Evolutionary conservation across 371 early-diverging fungal species (phyloP).

Genomic region (Capillidium rhysosporum): DNA sequence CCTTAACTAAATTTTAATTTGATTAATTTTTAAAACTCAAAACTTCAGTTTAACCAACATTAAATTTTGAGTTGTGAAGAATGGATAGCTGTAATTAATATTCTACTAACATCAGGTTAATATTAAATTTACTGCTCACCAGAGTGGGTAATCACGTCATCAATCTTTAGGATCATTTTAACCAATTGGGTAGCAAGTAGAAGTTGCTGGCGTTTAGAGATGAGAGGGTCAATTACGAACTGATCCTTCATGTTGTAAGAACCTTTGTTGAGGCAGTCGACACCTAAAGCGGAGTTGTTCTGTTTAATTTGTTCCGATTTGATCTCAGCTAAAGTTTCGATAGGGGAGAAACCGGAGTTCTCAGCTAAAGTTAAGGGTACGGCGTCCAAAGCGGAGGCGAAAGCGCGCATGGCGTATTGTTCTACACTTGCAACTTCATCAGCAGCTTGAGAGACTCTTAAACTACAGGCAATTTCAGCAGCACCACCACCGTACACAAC

Average conservation of each 20-base stretch:
- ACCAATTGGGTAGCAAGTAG: conserved; percentile 97
- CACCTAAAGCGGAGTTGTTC: conserved; percentile 72
- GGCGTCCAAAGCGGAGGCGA: conserved; percentile 91
- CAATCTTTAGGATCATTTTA: conserved; percentile 94
- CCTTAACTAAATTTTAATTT: no score
- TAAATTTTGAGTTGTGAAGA: no score
- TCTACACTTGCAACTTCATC: conserved; percentile 76
- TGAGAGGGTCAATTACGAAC: conserved; percentile 95
- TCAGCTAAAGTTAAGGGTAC: conserved; percentile 94
- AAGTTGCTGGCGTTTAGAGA: conserved; percentile 97
- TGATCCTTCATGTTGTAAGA: conserved; percentile 90
- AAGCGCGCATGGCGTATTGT: conserved; percentile 97
- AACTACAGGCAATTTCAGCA: conserved; percentile 90
- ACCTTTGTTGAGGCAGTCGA: conserved; percentile 87
- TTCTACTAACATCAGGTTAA: no score
- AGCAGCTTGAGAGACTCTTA: conserved; percentile 84
- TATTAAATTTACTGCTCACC: background rate
- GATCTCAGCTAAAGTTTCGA: conserved; percentile 83
- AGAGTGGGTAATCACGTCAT: conserved; percentile 44
- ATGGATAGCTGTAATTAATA: no score
- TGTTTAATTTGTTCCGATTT: conserved; percentile 84
- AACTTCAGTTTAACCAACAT: no score
- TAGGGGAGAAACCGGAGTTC: conserved; percentile 94
- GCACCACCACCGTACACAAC: conserved; percentile 99
- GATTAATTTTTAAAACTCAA: no score